These are phyloP conservation scores for Aspergillus unguis DNA, from an alignment of 2,329 filamentous ascomycete species.

Conservation along the genomic window DNA sequence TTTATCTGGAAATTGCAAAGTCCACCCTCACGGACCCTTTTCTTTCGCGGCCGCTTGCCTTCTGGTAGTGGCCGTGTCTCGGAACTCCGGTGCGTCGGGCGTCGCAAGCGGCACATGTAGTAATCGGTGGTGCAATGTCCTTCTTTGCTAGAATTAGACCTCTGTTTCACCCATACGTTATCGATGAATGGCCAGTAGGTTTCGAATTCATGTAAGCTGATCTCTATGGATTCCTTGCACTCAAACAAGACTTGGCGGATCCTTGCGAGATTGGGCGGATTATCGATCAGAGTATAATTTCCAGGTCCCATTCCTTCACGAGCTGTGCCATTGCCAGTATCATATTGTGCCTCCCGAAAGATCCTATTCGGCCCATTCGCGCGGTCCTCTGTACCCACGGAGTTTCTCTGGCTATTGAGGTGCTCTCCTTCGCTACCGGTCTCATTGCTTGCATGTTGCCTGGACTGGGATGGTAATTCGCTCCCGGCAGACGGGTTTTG, in stretches of 20 bases:
- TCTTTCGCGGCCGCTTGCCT: constrained; percentile 46
- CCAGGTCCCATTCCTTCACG: constrained; percentile 8
- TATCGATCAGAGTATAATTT: constrained; percentile 35
- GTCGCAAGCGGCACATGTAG: constrained; percentile 47
- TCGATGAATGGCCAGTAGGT: constrained; percentile 50
- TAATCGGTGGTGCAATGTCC: constrained; percentile 45
- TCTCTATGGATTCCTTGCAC: constrained; percentile 46
- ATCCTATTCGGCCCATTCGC: constrained; percentile 1
- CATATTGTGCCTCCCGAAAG: neutral
- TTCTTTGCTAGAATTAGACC: constrained; percentile 41
- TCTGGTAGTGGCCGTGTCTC: constrained; percentile 43
- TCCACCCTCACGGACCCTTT: constrained; percentile 44
- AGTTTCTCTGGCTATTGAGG: neutral
- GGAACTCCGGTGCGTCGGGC: constrained; percentile 37
- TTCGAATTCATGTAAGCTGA: constrained; percentile 46
- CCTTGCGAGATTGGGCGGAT: constrained; percentile 42
- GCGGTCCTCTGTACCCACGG: neutral
- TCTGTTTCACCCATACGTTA: constrained; percentile 50
- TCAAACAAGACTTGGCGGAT: constrained; percentile 46
- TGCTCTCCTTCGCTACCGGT: neutral
- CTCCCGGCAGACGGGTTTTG: neutral
- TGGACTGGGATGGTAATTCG: constrained; percentile 5
- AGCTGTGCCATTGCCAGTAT: neutral
- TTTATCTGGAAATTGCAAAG: constrained; percentile 49
- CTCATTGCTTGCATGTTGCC: neutral